Conservation (phyloP, 2,329 filamentous ascomycete genomes). For the Calonectria fujianensis region DNA sequence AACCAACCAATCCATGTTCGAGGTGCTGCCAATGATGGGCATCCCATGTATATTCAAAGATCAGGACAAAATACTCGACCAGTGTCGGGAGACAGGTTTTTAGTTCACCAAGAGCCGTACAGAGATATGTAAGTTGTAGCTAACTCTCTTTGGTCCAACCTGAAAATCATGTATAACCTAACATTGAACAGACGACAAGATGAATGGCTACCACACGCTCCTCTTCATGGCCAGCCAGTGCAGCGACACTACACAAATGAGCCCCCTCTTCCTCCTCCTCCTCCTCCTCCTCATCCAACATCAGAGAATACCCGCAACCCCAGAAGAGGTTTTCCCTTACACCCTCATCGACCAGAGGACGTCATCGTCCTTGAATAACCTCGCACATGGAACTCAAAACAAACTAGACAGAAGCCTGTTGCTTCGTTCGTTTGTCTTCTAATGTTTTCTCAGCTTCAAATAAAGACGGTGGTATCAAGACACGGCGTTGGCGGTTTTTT, state of each 20-base stretch:
- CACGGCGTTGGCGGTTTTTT: conserved; percentile 44
- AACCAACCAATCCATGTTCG: conserved; percentile 29
- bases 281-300: conserved; percentile 3
- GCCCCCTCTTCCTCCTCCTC: conserved; percentile 11
- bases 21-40: conserved; percentile 37
- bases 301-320: conserved; percentile 42
- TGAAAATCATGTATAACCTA: conserved; percentile 33
- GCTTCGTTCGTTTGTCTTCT: not conserved
- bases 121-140: conserved; percentile 52
- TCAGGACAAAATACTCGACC: conserved; percentile 41
- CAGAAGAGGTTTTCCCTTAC: conserved; percentile 46
- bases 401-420: not conserved
- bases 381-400: conserved; percentile 12
- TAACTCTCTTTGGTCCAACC: not conserved
- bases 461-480: conserved; percentile 26
- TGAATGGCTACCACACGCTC: conserved; percentile 33
- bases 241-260: conserved; percentile 47
- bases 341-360: conserved; percentile 52
- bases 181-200: conserved; percentile 45
- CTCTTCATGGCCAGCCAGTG: conserved; percentile 41
- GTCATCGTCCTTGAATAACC: conserved; percentile 59
- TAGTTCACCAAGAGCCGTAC: conserved; percentile 45
- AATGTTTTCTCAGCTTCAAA: conserved; percentile 23
- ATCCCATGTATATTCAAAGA: conserved; percentile 36
- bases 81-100: conserved; percentile 38